Evolutionary conservation across 106 monocot species (phyloP).

Genomic region (Dendrobium officinale): DNA sequence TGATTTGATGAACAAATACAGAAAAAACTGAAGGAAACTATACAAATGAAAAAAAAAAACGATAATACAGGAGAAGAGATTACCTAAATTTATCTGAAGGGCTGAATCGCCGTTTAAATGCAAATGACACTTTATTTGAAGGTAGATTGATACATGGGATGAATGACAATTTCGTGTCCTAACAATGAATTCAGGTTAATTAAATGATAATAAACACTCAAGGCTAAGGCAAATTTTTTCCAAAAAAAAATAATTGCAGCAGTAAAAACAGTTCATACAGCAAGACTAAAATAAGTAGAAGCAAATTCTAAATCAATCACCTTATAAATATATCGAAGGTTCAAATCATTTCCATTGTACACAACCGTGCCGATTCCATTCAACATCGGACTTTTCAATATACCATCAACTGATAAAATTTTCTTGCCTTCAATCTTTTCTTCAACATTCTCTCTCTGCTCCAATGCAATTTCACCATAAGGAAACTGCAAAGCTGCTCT

Average conservation of each 20-base stretch:
- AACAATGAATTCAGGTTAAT: slow-evolving; percentile 6
- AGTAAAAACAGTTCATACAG: background rate
- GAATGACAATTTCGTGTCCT: slow-evolving; percentile 89
- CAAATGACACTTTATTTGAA: slow-evolving; percentile 64
- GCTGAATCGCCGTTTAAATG: slow-evolving; percentile 77
- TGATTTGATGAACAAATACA: background rate
- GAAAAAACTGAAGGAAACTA: background rate
- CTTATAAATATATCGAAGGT: slow-evolving; percentile 86
- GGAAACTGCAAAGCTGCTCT: slow-evolving; percentile 66
- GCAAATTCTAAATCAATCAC: slow-evolving; percentile 18
- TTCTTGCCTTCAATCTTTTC: slow-evolving; percentile 28
- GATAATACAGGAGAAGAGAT: background rate
- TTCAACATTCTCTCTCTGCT: slow-evolving; percentile 37
- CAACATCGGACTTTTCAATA: slow-evolving; percentile 49
- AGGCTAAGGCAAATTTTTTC: background rate
- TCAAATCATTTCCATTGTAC: slow-evolving; percentile 51
- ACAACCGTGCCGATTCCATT: slow-evolving; percentile 67
- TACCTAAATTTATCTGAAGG: slow-evolving; percentile 87
- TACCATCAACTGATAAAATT: slow-evolving; percentile 47
- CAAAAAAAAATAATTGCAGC: background rate
- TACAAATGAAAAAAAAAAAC: background rate
- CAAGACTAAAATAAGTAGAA: slow-evolving; percentile 1
- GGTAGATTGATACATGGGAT: slow-evolving; percentile 71
- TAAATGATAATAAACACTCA: slow-evolving; percentile 1
- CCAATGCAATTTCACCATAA: slow-evolving; percentile 69